Base-by-base conservation (phyloP, 345 rosid species). In the Crucihimalaya himalaica region DNA sequence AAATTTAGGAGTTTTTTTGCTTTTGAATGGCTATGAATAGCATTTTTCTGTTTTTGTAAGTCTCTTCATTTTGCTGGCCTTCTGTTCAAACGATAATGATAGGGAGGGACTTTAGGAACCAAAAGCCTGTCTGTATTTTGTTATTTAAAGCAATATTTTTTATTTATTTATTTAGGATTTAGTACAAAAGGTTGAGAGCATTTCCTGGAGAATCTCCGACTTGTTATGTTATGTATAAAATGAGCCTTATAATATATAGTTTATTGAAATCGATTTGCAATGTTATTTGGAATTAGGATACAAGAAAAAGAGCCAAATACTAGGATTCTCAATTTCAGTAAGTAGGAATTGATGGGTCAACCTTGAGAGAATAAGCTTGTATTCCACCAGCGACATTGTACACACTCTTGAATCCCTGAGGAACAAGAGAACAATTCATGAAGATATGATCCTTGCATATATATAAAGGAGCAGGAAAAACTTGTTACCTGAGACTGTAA, bases 341-440 rank as follows among this genome's bases (percentile, higher is more conserved):
- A 2, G 88, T 90, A 56, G 98, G 98, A 32, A 89, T 67, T 9
- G 98, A 83, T 40, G 88, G 86, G 74, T 93, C 96, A 51, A 74
- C 97, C 79, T 80, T 83, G 72, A 77, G 80, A 50, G 97, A 88
- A 45, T 89, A 90, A 0, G 88, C 92, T 65, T 86, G 96, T 48
- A 93, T 90, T 79, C 97, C 97, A 21, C 98, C 98, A 5, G 89
- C 79, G 9, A 91, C 48, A 42, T 91, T 93, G 63, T 73, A 89
- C 39, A 91, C 86, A 75, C 83, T 88, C 85, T 64, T 89, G 73
- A 91, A 93, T 43, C 97, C 97, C 96, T 93, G 84, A 80, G 34
- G 78, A 53, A 37, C 48, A 73, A 43, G 71, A 48, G 6, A 57
- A 19, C 23, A 37, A 15, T 25, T 39, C 60, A 70, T 70, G n/a